phyloP scores from a whole-genome alignment of 2,329 filamentous ascomycete species.

The Fusarium staphyleae region DNA sequence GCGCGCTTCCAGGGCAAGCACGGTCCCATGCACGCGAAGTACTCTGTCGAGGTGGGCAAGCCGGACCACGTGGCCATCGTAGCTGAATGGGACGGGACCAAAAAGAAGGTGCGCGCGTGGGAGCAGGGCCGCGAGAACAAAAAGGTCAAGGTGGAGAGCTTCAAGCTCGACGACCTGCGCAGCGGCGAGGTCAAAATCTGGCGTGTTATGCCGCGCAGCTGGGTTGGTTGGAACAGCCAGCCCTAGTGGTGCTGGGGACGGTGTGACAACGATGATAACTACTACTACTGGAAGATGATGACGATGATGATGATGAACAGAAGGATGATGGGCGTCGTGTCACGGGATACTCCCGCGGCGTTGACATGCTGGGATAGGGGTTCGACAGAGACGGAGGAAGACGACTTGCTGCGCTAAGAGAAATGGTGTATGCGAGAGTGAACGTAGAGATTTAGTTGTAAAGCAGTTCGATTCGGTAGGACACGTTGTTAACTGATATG shows the following conservation, averaged over 20 bases:
- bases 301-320: slow-evolving; percentile 28
- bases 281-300: slow-evolving; percentile 19
- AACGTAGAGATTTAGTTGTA: slow-evolving; percentile 35
- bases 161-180: slow-evolving; percentile 88
- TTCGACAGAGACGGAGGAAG: slow-evolving; percentile 17
- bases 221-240: slow-evolving; percentile 85
- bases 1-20: slow-evolving; percentile 95
- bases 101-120: slow-evolving; percentile 96
- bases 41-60: slow-evolving; percentile 85
- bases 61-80: slow-evolving; percentile 90
- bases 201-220: slow-evolving; percentile 90
- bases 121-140: slow-evolving; percentile 93
- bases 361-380: slow-evolving; percentile 23
- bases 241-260: slow-evolving; percentile 54
- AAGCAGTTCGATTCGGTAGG: slow-evolving; percentile 44
- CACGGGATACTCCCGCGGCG: slow-evolving; percentile 22
- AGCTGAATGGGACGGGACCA: slow-evolving; percentile 96
- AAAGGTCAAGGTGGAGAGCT: slow-evolving; percentile 94
- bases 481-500: slow-evolving; percentile 42
- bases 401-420: slow-evolving; percentile 14
- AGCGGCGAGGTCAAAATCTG: slow-evolving; percentile 97
- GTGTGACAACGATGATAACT: slow-evolving; percentile 13
- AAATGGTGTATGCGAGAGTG: slow-evolving; percentile 9
- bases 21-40: slow-evolving; percentile 94
- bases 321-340: slow-evolving; percentile 13